A percentile compares a stretch with the other conserved stretches of the same genome.
phyloP scores from a whole-genome alignment of 108 stramenopile genomes.

The Nitzschia inconspicua region DNA sequence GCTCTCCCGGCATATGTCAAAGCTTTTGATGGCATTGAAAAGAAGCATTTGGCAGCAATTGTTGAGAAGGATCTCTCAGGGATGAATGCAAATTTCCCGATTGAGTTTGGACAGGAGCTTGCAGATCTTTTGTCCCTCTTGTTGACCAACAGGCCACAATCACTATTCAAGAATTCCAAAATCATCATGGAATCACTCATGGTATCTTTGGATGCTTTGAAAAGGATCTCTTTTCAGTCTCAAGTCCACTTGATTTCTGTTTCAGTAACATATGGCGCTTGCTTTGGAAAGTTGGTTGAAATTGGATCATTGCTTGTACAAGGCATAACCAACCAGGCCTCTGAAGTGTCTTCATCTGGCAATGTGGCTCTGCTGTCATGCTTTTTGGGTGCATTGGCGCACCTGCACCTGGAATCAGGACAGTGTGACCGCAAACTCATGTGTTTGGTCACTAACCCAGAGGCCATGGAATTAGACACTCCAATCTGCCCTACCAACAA shows the following conservation, averaged over 20 bases:
- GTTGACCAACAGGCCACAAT: neutral
- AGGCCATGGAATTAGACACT: too few species aligned
- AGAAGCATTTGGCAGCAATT: neutral
- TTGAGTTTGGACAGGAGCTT: neutral
- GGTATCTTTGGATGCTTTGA: conserved; percentile 8
- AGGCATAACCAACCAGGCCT: too few species aligned
- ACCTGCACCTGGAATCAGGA: too few species aligned
- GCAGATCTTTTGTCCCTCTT: conserved; percentile 11
- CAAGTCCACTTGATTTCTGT: neutral
- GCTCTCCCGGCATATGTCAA: neutral
- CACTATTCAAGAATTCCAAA: conserved; percentile 3
- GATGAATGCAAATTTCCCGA: neutral
- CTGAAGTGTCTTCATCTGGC: too few species aligned
- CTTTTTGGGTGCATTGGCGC: too few species aligned
- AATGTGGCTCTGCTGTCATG: too few species aligned
- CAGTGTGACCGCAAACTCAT: too few species aligned
- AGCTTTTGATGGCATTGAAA: conserved; percentile 8
- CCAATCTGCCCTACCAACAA: neutral
- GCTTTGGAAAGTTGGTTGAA: conserved; percentile 14
- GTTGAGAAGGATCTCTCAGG: conserved; percentile 11
- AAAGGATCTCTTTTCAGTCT: neutral
- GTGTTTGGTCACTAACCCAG: too few species aligned
- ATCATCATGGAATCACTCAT: conserved; percentile 12
- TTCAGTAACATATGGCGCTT: conserved; percentile 9
- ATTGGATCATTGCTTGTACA: conserved; percentile 25